Evolutionary conservation across 1,284 basidiomycete species (phyloP).

Genomic region (Wallemia hederae): DNA sequence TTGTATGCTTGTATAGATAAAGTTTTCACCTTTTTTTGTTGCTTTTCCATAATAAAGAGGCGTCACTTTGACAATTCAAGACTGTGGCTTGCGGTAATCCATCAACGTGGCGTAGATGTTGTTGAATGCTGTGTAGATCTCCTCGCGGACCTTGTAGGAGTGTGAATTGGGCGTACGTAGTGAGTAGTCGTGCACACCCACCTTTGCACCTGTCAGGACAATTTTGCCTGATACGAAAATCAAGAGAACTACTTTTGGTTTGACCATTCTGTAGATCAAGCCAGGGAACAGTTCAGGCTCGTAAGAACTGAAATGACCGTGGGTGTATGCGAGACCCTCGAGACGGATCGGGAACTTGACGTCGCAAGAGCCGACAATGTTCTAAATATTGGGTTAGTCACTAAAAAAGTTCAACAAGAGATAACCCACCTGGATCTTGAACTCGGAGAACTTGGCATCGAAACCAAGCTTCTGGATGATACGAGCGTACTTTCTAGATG

Average conservation of each 20-base stretch:
- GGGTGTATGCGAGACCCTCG: conserved; percentile 88
- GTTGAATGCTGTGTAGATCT: conserved; percentile 98
- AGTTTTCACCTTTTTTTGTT: too few species aligned
- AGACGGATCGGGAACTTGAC: conserved; percentile 98
- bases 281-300: conserved; percentile 98
- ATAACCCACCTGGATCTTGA: conserved; percentile 46
- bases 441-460: conserved; percentile 96
- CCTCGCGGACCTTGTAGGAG: conserved; percentile 65
- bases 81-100: conserved; percentile 31
- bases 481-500: conserved; percentile 93
- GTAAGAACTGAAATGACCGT: conserved; percentile 94
- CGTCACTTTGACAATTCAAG: not conserved
- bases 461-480: conserved; percentile 99
- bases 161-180: conserved; percentile 12
- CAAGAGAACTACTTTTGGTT: conserved; percentile 91
- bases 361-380: conserved; percentile 93
- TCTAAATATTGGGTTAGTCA: conserved; percentile 21
- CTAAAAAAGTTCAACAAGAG: not conserved
- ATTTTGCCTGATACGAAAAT: conserved; percentile 99
- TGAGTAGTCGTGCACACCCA: conserved; percentile 18
- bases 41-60: too few species aligned
- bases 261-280: conserved; percentile 98
- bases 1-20: too few species aligned
- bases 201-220: conserved; percentile 94
- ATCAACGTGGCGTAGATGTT: conserved; percentile 86